These are phyloP conservation scores for Sporothrix curviconia DNA, from an alignment of 2,329 filamentous ascomycete genomes.

Conservation along the genomic window DNA sequence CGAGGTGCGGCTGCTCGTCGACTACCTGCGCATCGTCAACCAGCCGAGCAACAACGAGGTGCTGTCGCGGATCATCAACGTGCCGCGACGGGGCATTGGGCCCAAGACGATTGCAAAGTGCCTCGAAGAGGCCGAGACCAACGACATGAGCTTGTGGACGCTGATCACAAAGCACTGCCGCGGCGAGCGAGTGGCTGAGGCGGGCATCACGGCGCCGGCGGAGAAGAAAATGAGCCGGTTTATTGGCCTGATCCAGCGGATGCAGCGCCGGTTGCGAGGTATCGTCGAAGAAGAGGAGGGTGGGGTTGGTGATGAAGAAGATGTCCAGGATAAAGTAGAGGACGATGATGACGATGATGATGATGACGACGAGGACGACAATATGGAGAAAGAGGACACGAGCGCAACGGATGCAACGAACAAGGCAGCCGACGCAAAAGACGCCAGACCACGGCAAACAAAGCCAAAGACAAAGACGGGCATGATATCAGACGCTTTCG, in stretches of 20 bases:
- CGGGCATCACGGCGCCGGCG: conserved; percentile 36
- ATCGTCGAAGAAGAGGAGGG: neutral
- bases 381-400: neutral
- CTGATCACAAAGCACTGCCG: conserved; percentile 54
- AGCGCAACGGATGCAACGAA: neutral
- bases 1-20: conserved; percentile 79
- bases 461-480: no score
- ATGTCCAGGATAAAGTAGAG: no score
- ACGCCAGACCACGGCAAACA: no score
- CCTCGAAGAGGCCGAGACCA: conserved; percentile 67
- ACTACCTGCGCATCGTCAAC: conserved; percentile 80
- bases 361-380: conserved; percentile 22
- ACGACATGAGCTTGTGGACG: conserved; percentile 66
- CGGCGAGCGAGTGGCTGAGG: conserved; percentile 41
- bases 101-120: conserved; percentile 69
- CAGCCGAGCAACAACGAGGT: conserved; percentile 85
- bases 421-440: neutral
- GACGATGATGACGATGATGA: neutral
- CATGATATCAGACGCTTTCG: neutral
- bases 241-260: neutral
- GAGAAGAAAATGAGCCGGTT: neutral
- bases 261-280: neutral
- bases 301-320: no score
- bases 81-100: conserved; percentile 73
- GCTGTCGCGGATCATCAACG: conserved; percentile 74